phyloP scores from a whole-genome alignment of 306 rosid genomes.

The Styphnolobium japonicum region DNA sequence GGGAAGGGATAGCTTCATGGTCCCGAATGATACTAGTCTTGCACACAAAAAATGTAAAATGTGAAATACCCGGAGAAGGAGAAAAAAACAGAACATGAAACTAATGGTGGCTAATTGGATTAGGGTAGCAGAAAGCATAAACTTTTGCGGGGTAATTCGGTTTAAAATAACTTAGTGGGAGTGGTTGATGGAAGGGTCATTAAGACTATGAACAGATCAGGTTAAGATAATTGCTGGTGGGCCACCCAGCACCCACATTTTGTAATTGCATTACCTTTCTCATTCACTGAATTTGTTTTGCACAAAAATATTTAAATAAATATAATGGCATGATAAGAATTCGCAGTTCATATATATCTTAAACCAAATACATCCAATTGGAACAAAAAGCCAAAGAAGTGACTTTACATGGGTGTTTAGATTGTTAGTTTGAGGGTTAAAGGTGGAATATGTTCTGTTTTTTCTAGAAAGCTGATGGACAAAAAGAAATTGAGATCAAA shows the following conservation, averaged over 20 bases:
- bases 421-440: constrained; percentile 7
- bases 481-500: background rate
- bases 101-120: constrained; percentile 12
- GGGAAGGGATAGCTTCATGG: no score
- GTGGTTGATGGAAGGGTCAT: constrained; percentile 27
- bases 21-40: no score
- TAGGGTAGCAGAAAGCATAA: constrained; percentile 4
- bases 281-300: background rate
- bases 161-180: constrained; percentile 26
- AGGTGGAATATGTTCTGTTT: constrained; percentile 31
- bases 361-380: constrained; percentile 3
- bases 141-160: background rate
- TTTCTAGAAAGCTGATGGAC: background rate
- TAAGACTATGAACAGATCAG: background rate
- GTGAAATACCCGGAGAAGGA: no score
- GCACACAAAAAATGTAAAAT: no score
- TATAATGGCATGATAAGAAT: background rate
- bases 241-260: constrained; percentile 1
- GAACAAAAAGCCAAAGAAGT: background rate
- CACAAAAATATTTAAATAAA: background rate
- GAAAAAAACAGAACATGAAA: constrained; percentile 18
- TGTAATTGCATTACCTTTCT: background rate
- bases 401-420: background rate
- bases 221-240: constrained; percentile 3
- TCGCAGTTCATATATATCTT: background rate